Evolutionary conservation across 495 filamentous ascomycete species (phyloP), one percentile per base, ranked within the genome.

Genomic region (Podospora bellae-mahoneyi): DNA sequence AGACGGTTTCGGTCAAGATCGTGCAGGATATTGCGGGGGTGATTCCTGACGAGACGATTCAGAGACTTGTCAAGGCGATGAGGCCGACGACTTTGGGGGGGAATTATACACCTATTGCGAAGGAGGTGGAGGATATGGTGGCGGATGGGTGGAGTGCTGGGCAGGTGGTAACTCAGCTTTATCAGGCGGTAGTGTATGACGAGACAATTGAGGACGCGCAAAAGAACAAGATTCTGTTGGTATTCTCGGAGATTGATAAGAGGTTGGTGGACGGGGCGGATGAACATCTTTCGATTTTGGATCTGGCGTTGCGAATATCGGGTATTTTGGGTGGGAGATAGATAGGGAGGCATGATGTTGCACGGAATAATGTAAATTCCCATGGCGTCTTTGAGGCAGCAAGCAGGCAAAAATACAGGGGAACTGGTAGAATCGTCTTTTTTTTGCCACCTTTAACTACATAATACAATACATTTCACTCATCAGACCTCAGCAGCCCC

Each of bases 81-180:
- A 89, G 91, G 74, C 92, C 92, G 10, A 86, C 80, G 70, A 84
- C 83, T 34, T 86, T 84, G 0, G 80, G 81, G 2, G 86, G 88
- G 16, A 84, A 87, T 0, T 98, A 94, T 74, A 86, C 88, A 66
- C 84, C 86, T 48, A 84, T 99, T 13, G 86, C 91, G 0, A 89
- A 86, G 71, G 87, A 91, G 20, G 89, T 98, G 6, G 90, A 90
- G 72, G 90, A 96, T 75, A 88, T 98, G 83, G 90, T 97, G 67
- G 94, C 95, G 16, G 95, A 99, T 80, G 95, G 95, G 26, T 99
- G 95, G 96, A 97, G 92, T 80, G 95, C 94, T n/a, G 88, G 89
- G 19, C 95, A 98, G 80, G 83, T 96, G 20, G 82, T 97, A 59
- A 76, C 84, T 6, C 74, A 99, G 91, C 79, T 99, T 30, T 97